These are phyloP conservation scores for Kluyveromyces sp. DNA, from an alignment of 1,139 yeast species.

Conservation along the genomic window DNA sequence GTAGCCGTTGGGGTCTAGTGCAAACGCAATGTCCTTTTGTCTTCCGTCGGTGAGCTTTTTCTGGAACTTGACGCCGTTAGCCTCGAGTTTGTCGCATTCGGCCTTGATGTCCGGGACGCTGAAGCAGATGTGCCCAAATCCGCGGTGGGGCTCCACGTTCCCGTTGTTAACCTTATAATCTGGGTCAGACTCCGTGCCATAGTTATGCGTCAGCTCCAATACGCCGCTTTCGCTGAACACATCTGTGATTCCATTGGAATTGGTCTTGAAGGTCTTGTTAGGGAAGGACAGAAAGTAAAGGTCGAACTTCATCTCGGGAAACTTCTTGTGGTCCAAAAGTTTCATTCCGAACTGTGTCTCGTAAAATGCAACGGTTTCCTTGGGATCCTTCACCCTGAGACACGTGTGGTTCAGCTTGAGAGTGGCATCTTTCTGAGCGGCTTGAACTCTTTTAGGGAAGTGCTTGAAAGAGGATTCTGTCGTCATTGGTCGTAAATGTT, in stretches of 20 bases:
- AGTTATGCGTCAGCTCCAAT: conserved; percentile 76
- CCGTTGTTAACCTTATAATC: conserved; percentile 65
- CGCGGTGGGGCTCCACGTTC: conserved; percentile 74
- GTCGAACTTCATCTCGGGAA: conserved; percentile 52
- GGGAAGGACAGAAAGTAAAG: conserved; percentile 61
- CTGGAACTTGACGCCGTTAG: conserved; percentile 62
- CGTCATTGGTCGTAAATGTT: conserved; percentile 6
- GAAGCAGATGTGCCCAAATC: conserved; percentile 90
- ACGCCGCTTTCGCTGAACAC: conserved; percentile 60
- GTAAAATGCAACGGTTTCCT: conserved; percentile 65
- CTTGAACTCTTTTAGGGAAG: conserved; percentile 18
- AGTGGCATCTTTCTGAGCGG: conserved; percentile 22
- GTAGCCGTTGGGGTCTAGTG: conserved; percentile 90
- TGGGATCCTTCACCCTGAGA: conserved; percentile 78
- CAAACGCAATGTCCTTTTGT: conserved; percentile 88
- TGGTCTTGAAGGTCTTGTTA: conserved; percentile 38
- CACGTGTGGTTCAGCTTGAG: conserved; percentile 57
- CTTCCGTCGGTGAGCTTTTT: conserved; percentile 84
- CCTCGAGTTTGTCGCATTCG: conserved; percentile 51
- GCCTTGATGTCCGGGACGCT: conserved; percentile 72
- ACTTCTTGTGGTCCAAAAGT: conserved; percentile 45
- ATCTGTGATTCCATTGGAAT: conserved; percentile 38
- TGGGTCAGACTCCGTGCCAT: conserved; percentile 62
- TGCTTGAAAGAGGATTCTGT: conserved; percentile 7
- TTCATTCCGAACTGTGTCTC: conserved; percentile 69